phyloP scores from a whole-genome alignment of 1,284 basidiomycete species.

The Microbotryum lychnidis-dioicae region DNA sequence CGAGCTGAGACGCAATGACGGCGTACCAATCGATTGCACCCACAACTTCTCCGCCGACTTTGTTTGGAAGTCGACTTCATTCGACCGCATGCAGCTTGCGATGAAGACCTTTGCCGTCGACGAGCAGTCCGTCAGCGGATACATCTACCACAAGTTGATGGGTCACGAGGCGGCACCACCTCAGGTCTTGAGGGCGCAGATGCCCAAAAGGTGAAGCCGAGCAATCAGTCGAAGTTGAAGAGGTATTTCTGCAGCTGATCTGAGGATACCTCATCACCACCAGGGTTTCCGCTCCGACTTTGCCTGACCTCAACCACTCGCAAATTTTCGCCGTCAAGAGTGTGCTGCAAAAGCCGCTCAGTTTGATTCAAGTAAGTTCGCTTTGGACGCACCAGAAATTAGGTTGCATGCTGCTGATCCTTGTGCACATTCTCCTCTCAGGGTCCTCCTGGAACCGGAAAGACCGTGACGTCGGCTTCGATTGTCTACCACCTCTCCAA shows the following conservation, averaged over 20 bases:
- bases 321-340: conserved; percentile 99
- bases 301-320: conserved; percentile 97
- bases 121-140: conserved; percentile 97
- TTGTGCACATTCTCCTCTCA: conserved; percentile 25
- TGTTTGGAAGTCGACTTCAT: conserved; percentile 99
- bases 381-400: background rate
- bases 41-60: conserved; percentile 95
- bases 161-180: conserved; percentile 85
- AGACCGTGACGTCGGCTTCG: conserved; percentile 99
- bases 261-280: conserved; percentile 3
- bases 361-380: conserved; percentile 65
- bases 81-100: conserved; percentile 96
- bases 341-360: conserved; percentile 95
- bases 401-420: background rate
- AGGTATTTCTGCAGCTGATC: background rate
- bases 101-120: conserved; percentile 99
- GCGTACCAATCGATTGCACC: conserved; percentile 86
- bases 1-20: conserved; percentile 81
- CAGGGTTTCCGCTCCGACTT: conserved; percentile 85
- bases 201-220: conserved; percentile 64
- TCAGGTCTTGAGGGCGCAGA: conserved; percentile 69
- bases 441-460: conserved; percentile 96
- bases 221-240: background rate
- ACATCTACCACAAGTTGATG: conserved; percentile 96
- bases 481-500: conserved; percentile 98